phyloP scores from a whole-genome alignment of 306 rosid species.

The Quercus dentata region DNA sequence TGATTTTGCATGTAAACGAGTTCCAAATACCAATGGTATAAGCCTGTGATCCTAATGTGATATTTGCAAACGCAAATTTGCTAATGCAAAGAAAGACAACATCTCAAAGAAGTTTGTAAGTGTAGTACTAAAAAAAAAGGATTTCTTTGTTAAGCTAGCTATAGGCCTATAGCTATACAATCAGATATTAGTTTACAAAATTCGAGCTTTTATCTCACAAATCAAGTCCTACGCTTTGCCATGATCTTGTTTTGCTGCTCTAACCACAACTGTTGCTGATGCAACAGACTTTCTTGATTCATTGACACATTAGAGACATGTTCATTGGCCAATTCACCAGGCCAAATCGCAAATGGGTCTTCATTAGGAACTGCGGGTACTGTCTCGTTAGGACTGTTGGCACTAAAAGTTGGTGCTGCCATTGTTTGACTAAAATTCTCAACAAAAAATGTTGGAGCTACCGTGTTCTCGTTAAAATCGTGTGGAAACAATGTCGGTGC shows the following conservation, averaged over 20 bases:
- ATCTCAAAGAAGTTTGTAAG: background rate
- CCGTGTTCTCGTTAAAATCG: background rate
- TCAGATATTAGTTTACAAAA: slow-evolving; percentile 1
- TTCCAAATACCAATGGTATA: too few species aligned
- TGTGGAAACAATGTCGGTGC: slow-evolving; percentile 30
- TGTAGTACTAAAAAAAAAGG: too few species aligned
- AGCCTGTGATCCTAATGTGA: too few species aligned
- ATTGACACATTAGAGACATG: slow-evolving; percentile 14
- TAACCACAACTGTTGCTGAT: slow-evolving; percentile 58
- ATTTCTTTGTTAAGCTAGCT: too few species aligned
- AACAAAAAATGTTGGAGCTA: slow-evolving; percentile 14
- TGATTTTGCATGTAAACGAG: too few species aligned
- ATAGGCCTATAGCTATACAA: background rate
- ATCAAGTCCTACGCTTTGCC: slow-evolving; percentile 42
- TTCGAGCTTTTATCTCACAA: background rate
- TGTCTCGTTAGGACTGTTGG: background rate
- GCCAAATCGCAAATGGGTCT: slow-evolving; percentile 52
- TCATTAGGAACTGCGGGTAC: background rate
- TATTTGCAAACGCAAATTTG: background rate
- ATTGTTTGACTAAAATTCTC: background rate
- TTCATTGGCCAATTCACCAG: slow-evolving; percentile 2
- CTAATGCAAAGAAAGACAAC: background rate
- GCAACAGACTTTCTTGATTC: slow-evolving; percentile 34
- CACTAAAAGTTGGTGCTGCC: background rate
- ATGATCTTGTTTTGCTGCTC: slow-evolving; percentile 83